phyloP scores from a whole-genome alignment of 805 yeast species.

The Candida lessepsii region DNA sequence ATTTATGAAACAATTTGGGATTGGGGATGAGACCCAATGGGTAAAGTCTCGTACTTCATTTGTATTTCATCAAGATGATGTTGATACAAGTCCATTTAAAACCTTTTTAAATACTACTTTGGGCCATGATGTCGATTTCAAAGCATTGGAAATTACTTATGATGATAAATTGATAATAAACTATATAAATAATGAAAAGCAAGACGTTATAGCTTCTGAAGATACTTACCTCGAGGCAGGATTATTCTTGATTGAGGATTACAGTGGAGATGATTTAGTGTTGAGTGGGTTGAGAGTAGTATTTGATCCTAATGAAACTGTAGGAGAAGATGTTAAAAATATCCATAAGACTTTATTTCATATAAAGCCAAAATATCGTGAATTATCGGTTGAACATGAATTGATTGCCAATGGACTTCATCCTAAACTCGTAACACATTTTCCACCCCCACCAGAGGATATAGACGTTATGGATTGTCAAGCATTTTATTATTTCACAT shows the following conservation, averaged over 20 bases:
- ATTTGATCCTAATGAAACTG: conserved; percentile 15
- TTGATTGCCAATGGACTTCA: conserved; percentile 33
- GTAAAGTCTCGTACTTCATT: conserved; percentile 29
- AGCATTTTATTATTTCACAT: conserved; percentile 30
- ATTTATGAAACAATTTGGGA: conserved; percentile 19
- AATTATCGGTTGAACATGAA: neutral
- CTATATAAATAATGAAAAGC: conserved; percentile 10
- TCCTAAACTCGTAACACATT: conserved; percentile 28
- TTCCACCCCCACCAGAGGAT: conserved; percentile 16
- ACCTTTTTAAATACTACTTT: neutral
- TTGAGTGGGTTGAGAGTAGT: conserved; percentile 34
- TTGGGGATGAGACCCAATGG: conserved; percentile 21
- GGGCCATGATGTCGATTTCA: neutral
- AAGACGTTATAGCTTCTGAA: neutral
- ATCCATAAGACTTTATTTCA: conserved; percentile 40
- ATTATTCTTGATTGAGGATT: conserved; percentile 29
- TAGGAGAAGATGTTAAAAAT: conserved; percentile 15
- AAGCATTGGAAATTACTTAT: conserved; percentile 14
- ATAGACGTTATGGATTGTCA: conserved; percentile 30
- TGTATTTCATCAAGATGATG: conserved; percentile 20
- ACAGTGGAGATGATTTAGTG: conserved; percentile 31
- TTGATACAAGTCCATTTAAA: conserved; percentile 7
- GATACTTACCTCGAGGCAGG: conserved; percentile 34
- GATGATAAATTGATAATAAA: conserved; percentile 13
- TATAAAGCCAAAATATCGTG: conserved; percentile 30